phyloP scores from a whole-genome alignment of 306 rosid genomes.

The Vicia villosa region DNA sequence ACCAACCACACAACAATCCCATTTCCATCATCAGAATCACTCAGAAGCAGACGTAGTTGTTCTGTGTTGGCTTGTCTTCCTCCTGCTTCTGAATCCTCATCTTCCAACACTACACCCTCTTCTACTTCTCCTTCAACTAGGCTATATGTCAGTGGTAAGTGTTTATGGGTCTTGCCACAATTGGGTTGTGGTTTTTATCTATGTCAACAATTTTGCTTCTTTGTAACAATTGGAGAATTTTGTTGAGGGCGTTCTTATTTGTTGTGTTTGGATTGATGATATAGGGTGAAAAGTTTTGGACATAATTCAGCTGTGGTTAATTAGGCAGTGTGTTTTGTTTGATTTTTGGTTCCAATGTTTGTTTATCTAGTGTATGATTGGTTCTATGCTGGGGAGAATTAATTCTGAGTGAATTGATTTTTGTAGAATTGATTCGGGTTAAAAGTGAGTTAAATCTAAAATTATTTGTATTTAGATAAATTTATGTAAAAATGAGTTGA shows the following conservation, averaged over 20 bases:
- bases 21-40: slow-evolving; percentile 37
- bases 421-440: too few species aligned
- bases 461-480: too few species aligned
- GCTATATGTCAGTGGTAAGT: slow-evolving; percentile 87
- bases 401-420: too few species aligned
- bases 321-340: background rate
- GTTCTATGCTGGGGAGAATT: too few species aligned
- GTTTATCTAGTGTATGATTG: background rate
- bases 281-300: background rate
- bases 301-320: background rate
- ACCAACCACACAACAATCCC: slow-evolving; percentile 9
- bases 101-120: slow-evolving; percentile 20
- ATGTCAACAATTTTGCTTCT: background rate
- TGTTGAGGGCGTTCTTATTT: background rate
- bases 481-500: too few species aligned
- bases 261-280: background rate
- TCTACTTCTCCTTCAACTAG: slow-evolving; percentile 50
- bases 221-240: background rate
- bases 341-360: background rate
- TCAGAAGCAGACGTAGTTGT: slow-evolving; percentile 20
- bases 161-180: slow-evolving; percentile 8
- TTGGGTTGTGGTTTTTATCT: slow-evolving; percentile 11
- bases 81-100: slow-evolving; percentile 42
- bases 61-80: slow-evolving; percentile 50
- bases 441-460: too few species aligned